Base-by-base conservation (phyloP, 192 early-diverging fungal species). In the Umbelopsis isabellina region DNA sequence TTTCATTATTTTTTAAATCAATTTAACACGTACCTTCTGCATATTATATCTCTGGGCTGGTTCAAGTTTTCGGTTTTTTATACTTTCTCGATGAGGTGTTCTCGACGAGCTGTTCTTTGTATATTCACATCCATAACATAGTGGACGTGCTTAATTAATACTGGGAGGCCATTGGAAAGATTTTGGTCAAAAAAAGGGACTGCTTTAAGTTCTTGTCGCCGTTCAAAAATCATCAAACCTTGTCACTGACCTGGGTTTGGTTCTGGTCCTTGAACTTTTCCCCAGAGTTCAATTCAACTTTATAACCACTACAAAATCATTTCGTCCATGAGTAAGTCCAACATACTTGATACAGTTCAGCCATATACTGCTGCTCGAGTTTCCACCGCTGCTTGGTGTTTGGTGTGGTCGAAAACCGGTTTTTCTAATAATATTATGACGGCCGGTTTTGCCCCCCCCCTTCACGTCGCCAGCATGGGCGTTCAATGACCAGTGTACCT, bases 201-300 rank as follows among this genome's bases (percentile, higher is more conserved):
- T 61, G 55, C 55, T 61, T 4, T 27, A 12, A 27, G 15, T 53
- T 49, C 30, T 61, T 61, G 55, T 61, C 55, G 55, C 55, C 25
- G 55, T 27, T 61, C 30, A 18, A 61, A 41, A 61, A 27, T 61
- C 55, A 33, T 25, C 27, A 61, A 61, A 61, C 55, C 55, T 61
- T 61, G 23, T 25, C 33, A 16, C 7, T 61, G 27, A 18, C 55
- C 55, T 18, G 27, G 27, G 55, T 30, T 30, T 16, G 27, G 27
- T 18, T 35, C 55, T 61, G 27, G 27, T 30, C 25, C 55, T 25
- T 61, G 27, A 23, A 30, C 27, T 35, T 18, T 35, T 18, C 27
- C 55, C 25, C 51, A 52, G 51, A 52, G 51, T 25, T 25, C 51
- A 52, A 41, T 41, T 10, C 37, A 41, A 25, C 50, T 25, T 51